Base-by-base conservation (phyloP, 1,139 yeast genomes). In the Nakaseomyces kungkrabaensis region DNA sequence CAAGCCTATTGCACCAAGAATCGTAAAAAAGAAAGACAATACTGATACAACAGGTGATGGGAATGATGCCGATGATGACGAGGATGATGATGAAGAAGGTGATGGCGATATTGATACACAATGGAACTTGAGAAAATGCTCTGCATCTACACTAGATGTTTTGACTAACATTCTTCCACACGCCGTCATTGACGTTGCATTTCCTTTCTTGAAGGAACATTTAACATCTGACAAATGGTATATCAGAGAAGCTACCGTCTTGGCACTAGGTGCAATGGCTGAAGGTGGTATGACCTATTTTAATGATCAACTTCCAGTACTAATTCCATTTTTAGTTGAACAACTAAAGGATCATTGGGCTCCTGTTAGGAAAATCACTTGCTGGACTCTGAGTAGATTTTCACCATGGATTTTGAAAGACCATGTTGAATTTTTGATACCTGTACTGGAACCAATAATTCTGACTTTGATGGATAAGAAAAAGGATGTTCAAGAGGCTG, bases 191-290 rank as follows among this genome's bases (percentile, higher is more conserved):
- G 72, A 75, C 37, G 73, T 79, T 11, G 75, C 88, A 1, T 73
- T 90, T 55, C 97, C 98, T 3, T 71, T 83, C 24, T 72, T 92
- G 50, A 86, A 86, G 63, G 81, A 78, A 48, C 78, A 81, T 51
- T 79, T 92, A 50, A 76, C 77, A 5, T 77, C 88, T 1, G 69
- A 73, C 4, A 78, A 82, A 52, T 92, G 98, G 98, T 86, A 86
- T 40, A 79, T 85, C 11, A 77, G 97, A 54, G 98, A 92, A 66
- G 95, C 97, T 1, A 82, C 97, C 1, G 90, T 92, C 37, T 74
- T 92, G 49, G 97, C 97, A 1, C 78, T 92, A 65, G 98, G 98
- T 52, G 98, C 98, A 32, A 83, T 90, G 60, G 86, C 95, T 38
- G 89, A 84, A 58, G 95, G 96, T 58, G 89, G 95, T 59, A 73